phyloP scores from a whole-genome alignment of 179 eudicot genomes.

The Beta corolliflora region DNA sequence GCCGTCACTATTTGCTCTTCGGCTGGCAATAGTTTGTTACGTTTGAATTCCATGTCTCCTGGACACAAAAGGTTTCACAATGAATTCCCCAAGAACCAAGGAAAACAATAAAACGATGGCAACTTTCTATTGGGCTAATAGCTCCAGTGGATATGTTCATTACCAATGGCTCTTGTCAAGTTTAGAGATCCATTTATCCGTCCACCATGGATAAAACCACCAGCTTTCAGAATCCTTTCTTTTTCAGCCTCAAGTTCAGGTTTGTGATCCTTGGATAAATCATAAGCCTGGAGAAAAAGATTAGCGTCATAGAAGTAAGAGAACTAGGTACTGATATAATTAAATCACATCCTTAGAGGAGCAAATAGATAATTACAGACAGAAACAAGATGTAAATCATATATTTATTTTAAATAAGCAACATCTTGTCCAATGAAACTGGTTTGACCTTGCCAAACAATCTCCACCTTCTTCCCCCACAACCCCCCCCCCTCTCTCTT shows the following conservation, averaged over 20 bases:
- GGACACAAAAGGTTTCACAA: constrained; percentile 21
- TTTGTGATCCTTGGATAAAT: constrained; percentile 28
- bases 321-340: background rate
- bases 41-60: constrained; percentile 87
- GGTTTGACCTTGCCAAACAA: background rate
- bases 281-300: constrained; percentile 60
- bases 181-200: constrained; percentile 76
- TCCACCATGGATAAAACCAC: constrained; percentile 69
- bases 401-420: too few relatives aligned
- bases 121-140: background rate
- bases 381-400: too few relatives aligned
- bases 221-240: constrained; percentile 67
- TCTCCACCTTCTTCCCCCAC: background rate
- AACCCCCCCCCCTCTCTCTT: background rate
- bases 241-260: constrained; percentile 56
- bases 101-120: background rate
- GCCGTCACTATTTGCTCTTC: constrained; percentile 85
- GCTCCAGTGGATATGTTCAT: constrained; percentile 13
- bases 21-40: constrained; percentile 64
- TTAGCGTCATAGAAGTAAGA: constrained; percentile 11
- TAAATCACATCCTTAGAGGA: background rate
- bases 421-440: too few relatives aligned
- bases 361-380: too few relatives aligned
- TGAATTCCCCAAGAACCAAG: constrained; percentile 3
- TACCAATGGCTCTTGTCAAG: constrained; percentile 85